A percentile compares a stretch with the other conserved stretches of the same genome.
Evolutionary conservation across 73 alveolate species (phyloP).

Genomic region (Blepharisma japonicum): DNA sequence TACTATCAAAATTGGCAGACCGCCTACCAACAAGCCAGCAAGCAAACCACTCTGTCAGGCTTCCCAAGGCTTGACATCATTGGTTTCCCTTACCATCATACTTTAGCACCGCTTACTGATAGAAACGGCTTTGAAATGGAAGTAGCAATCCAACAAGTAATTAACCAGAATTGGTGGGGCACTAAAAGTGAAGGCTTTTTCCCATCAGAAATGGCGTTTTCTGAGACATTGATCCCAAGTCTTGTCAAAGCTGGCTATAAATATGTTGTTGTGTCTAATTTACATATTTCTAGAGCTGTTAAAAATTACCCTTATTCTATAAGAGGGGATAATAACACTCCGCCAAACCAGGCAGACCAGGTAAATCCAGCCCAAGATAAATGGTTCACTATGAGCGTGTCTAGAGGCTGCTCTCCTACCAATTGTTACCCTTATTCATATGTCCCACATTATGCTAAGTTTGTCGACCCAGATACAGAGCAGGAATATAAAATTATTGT

Average conservation of each 20-base stretch:
- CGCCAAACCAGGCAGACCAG: conserved; percentile 28
- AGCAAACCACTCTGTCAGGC: background rate
- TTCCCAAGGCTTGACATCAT: background rate
- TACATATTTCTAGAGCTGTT: conserved; percentile 28
- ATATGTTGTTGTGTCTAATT: conserved; percentile 21
- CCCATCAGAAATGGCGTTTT: conserved; percentile 30
- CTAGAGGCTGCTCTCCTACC: conserved; percentile 16
- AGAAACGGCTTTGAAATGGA: background rate
- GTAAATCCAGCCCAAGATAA: conserved; percentile 20
- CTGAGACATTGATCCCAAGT: conserved; percentile 5
- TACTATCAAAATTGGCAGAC: conserved; percentile 9
- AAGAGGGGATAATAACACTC: conserved; percentile 22
- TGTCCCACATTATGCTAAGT: conserved; percentile 21
- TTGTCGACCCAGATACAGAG: conserved; percentile 17
- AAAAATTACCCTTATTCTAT: background rate
- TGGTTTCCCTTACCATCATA: conserved; percentile 28
- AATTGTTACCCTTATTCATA: conserved; percentile 20
- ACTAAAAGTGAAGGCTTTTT: background rate
- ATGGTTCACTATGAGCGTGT: conserved; percentile 5
- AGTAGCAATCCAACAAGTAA: background rate
- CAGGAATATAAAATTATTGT: conserved; percentile 27
- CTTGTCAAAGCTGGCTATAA: conserved; percentile 25
- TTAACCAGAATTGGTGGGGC: background rate
- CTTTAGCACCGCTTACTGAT: background rate
- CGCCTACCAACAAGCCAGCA: background rate